These are phyloP conservation scores for Pleurotus pulmonarius DNA, from an alignment of 768 basidiomycete genomes.

Conservation along the genomic window DNA sequence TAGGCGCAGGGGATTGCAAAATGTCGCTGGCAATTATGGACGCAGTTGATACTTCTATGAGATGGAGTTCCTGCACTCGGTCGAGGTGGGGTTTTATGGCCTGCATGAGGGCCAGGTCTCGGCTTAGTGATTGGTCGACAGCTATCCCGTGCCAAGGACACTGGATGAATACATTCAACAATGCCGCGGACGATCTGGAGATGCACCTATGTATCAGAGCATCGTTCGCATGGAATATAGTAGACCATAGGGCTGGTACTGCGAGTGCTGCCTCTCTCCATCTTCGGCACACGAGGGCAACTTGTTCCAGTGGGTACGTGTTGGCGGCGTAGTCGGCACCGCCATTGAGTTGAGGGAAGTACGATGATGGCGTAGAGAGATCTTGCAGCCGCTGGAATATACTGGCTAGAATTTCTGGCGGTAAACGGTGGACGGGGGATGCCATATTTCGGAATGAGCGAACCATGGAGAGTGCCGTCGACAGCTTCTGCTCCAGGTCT, in stretches of 20 bases:
- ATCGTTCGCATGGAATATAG: constrained; percentile 3
- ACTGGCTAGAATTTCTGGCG: not conserved
- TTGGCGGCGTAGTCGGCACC: not conserved
- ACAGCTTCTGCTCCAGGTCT: constrained; percentile 1
- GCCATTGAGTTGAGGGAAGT: not conserved
- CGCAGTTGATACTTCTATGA: not conserved
- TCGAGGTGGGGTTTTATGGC: not conserved
- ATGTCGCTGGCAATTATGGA: not conserved
- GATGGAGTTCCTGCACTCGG: not conserved
- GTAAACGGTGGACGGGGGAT: constrained; percentile 5
- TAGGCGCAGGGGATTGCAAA: not conserved
- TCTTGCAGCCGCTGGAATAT: constrained; percentile 5
- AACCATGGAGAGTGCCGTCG: constrained; percentile 2
- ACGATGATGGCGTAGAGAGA: constrained; percentile 4
- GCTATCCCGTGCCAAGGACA: not conserved
- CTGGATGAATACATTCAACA: constrained; percentile 4
- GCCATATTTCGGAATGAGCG: constrained; percentile 3
- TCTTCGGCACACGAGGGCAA: constrained; percentile 3
- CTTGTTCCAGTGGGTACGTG: constrained; percentile 1
- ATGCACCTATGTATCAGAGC: not conserved
- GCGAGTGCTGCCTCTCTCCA: constrained; percentile 5
- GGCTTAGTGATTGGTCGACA: not conserved
- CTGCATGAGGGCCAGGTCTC: constrained; percentile 1
- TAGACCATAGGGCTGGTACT: constrained; percentile 1
- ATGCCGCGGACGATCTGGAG: not conserved